Evolutionary conservation across 2,329 filamentous ascomycete genomes (phyloP).

Genomic region (Penicillium nordicum): DNA sequence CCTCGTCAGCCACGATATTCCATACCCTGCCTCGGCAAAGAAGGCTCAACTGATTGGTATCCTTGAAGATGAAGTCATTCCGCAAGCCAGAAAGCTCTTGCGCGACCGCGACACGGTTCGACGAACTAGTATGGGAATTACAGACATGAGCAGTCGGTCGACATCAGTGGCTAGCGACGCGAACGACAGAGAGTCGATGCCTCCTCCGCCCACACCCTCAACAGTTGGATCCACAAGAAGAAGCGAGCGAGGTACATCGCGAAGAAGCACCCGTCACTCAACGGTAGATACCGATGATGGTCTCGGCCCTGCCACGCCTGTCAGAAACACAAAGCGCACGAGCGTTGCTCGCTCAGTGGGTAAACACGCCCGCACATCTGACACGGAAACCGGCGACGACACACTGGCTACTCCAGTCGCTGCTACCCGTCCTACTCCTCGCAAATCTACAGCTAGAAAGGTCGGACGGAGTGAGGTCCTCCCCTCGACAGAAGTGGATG

Average conservation of each 20-base stretch:
- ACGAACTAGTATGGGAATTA: conserved; percentile 83
- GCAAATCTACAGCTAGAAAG: conserved; percentile 50
- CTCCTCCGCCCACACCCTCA: conserved; percentile 48
- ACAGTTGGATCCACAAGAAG: conserved; percentile 53
- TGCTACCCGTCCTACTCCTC: conserved; percentile 31
- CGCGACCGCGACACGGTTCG: conserved; percentile 73
- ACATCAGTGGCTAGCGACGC: conserved; percentile 57
- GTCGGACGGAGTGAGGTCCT: conserved; percentile 48
- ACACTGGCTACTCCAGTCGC: conserved; percentile 34
- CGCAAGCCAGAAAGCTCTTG: conserved; percentile 74
- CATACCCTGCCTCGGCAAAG: conserved; percentile 85
- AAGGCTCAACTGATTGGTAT: conserved; percentile 83
- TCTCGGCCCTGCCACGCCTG: conserved; percentile 26
- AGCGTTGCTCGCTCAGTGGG: conserved; percentile 36
- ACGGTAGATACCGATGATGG: conserved; percentile 39
- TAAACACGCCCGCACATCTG: conserved; percentile 30
- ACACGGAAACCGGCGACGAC: conserved; percentile 34
- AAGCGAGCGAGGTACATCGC: conserved; percentile 54
- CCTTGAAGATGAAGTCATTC: conserved; percentile 73
- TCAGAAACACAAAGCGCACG: conserved; percentile 27
- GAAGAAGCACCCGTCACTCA: conserved; percentile 46
- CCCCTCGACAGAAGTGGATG: conserved; percentile 37
- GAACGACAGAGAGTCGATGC: conserved; percentile 52
- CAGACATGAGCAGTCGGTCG: conserved; percentile 64
- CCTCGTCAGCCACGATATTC: conserved; percentile 80